Evolutionary conservation across 2,329 filamentous ascomycete species (phyloP), one percentile per base, ranked within the genome.

Genomic region (Botrytis elliptica): DNA sequence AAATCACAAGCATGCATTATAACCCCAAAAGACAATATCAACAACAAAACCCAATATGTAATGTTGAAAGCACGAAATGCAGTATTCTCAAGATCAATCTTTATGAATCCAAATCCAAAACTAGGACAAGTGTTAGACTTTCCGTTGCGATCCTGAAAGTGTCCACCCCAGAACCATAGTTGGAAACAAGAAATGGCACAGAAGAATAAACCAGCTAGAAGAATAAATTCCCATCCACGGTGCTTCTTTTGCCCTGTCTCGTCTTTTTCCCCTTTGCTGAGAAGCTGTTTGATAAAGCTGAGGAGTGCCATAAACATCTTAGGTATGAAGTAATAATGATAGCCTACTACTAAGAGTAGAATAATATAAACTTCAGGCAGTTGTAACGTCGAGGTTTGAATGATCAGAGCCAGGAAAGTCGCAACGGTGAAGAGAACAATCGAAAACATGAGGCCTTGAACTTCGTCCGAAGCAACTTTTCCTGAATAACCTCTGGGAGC

Each of bases 31-130:
- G 44, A 55, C 12, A 57, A 7, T 20, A 68, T 12, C 22, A 68
- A 52, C 66, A 68, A 52, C 44, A 38, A n/a, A 29, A 49, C 22
- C 22, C 49, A 68, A 18, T 40, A 68, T 25, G 66, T 40, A 25
- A 68, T 42, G 5, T 68, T 68, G 65, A 57, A 68, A n/a, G 44
- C 46, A 40, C 46, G 46, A 38, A 68, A 68, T 14, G 44, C 65
- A 33, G n/a, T 57, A 25, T 40, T 68, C 29, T 68, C 42, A 20
- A 68, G 65, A 36, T 68, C 65, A 36, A 68, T 33, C 36, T 25
- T 68, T 14, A 38, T 25, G 29, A 68, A 57, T 10, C 29, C 44
- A 36, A 57, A 68, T 52, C 65, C 46, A 55, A 68, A 68, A 22
- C 57, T 6, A 6, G 65, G 65, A 52, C 65, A 68, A 38, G 52